phyloP scores from a whole-genome alignment of 441 rosid species.

The Macaranga tanarius region DNA sequence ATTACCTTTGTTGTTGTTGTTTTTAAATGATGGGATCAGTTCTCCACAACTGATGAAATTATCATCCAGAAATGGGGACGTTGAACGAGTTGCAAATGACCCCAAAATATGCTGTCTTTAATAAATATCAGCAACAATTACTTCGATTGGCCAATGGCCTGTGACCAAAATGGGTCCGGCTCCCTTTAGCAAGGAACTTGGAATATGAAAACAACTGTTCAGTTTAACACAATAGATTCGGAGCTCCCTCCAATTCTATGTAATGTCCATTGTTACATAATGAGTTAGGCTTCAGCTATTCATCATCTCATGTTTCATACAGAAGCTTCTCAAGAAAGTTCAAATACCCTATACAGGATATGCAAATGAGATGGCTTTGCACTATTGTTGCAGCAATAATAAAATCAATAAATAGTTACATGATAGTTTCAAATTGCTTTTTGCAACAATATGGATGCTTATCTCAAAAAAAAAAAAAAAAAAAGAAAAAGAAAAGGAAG shows the following conservation, averaged over 20 bases:
- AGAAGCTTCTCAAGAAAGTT: too few species aligned
- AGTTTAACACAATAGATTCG: background rate
- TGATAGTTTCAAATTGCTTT: background rate
- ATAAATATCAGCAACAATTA: constrained; percentile 5
- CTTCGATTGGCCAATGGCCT: background rate
- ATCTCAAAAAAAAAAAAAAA: background rate
- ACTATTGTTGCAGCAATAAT: too few species aligned
- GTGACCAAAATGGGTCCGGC: background rate
- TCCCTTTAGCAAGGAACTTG: background rate
- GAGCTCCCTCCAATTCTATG: background rate
- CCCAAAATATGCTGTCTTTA: constrained; percentile 6
- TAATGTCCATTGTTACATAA: background rate
- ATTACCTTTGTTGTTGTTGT: background rate
- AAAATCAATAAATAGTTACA: too few species aligned
- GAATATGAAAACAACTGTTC: background rate
- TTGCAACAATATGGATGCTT: background rate
- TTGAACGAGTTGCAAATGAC: background rate
- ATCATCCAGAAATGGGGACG: too few species aligned
- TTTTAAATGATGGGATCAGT: background rate
- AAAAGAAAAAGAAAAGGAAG: background rate
- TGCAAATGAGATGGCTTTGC: too few species aligned
- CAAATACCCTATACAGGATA: too few species aligned
- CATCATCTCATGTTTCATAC: too few species aligned
- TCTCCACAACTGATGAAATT: too few species aligned
- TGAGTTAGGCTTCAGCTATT: too few species aligned